Evolutionary conservation across 2,329 filamentous ascomycete genomes (phyloP), one percentile per base, ranked within the genome.

Genomic region (Lasiodiplodia hormozganensis): DNA sequence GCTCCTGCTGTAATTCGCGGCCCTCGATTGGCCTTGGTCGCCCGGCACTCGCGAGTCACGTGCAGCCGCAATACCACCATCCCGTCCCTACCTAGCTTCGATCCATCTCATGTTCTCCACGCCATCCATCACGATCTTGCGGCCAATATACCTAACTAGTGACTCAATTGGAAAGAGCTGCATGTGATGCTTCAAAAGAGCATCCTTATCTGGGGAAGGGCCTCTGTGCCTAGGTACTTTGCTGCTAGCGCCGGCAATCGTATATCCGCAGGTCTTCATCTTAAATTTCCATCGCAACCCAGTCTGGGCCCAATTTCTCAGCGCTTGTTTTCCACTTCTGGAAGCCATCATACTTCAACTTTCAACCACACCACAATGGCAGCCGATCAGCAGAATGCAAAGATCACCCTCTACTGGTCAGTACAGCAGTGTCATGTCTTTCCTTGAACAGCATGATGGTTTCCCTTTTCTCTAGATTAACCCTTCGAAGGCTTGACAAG

Each of bases 401-500:
- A 78, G 70, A 76, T 79, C 53, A 78, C 74, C 2, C 73, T 79
- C 18, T 76, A 79, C 70, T 79, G 77, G 77, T 79, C 11, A 69
- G 60, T 40, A 31, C 38, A 62, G 66, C 49, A 47, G 65, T 28
- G 23, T 18, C 16, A 12, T 3, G 28, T 16, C 12, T 18, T 7
- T 56, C 16, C 56, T 60, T 67, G 49, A 68, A 12, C 10, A 10
- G 11, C 25, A 4, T 6, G 7, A 16, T 23, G 43, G 38, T 64
- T 53, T 34, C 16, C 25, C 23, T 8, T 18, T 62, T 23, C 34
- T 28, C 23, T 8, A n/a, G 16, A 51, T 7, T 52, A 21, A 66
- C 62, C n/a, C 16, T 36, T n/a, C 12, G 12, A 72, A 96, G 93
- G 93, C 90, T 97, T 70, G 88, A 95, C 73, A 85, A 91, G 73